Evolutionary conservation across 768 basidiomycete genomes (phyloP).

Genomic region (Suillus americanus): DNA sequence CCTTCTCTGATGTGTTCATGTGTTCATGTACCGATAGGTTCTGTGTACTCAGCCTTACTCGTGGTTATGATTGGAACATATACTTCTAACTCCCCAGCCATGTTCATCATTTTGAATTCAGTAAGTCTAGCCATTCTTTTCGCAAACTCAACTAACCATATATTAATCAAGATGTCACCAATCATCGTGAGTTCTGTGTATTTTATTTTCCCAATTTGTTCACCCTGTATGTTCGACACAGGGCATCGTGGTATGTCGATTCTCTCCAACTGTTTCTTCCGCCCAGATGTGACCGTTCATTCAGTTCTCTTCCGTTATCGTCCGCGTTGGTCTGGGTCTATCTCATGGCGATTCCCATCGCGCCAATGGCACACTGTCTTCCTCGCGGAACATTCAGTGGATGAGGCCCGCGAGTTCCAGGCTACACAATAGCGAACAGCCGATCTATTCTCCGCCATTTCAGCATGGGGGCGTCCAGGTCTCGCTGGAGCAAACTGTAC

Average conservation of each 20-base stretch:
- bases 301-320: slow-evolving; percentile 26
- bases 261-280: not conserved
- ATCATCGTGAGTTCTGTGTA: slow-evolving; percentile 16
- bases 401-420: not conserved
- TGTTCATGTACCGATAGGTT: slow-evolving; percentile 9
- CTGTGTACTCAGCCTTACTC: slow-evolving; percentile 18
- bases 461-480: slow-evolving; percentile 11
- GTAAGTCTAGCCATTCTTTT: slow-evolving; percentile 6
- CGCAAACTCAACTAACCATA: not conserved
- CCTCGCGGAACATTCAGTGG: slow-evolving; percentile 6
- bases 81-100: slow-evolving; percentile 11
- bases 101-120: slow-evolving; percentile 20
- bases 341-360: slow-evolving; percentile 16
- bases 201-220: not conserved
- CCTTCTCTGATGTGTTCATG: too few species aligned
- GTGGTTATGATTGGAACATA: slow-evolving; percentile 19
- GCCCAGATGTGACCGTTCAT: not conserved
- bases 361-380: not conserved
- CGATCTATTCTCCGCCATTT: slow-evolving; percentile 1
- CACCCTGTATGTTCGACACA: not conserved
- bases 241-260: slow-evolving; percentile 19
- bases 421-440: not conserved
- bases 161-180: slow-evolving; percentile 12
- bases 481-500: slow-evolving; percentile 6
- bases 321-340: slow-evolving; percentile 23